Conservation (phyloP, 108 stramenopile genomes). For the Cyclotella baltica region DNA sequence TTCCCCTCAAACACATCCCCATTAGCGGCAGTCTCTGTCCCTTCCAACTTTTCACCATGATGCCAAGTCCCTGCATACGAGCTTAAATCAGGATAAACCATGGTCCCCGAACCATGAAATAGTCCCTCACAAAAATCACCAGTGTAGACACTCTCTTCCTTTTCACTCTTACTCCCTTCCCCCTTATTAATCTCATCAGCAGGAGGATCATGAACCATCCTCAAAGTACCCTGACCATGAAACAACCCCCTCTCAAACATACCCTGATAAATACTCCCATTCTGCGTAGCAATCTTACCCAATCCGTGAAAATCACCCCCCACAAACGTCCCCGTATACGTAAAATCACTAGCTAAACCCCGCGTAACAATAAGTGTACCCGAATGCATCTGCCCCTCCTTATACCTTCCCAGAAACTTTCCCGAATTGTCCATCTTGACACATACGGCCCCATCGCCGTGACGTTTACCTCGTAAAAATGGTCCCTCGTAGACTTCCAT, state of each 20-base stretch:
- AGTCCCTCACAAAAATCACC: slow-evolving; percentile 37
- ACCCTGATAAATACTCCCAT: slow-evolving; percentile 49
- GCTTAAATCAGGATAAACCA: slow-evolving; percentile 24
- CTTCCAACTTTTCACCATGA: slow-evolving; percentile 26
- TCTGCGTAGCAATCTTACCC: slow-evolving; percentile 36
- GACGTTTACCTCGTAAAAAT: slow-evolving; percentile 35
- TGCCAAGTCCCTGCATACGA: slow-evolving; percentile 35
- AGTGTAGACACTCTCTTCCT: slow-evolving; percentile 37
- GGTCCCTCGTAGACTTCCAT: slow-evolving; percentile 59
- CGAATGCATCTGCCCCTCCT: slow-evolving; percentile 34
- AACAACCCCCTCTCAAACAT: slow-evolving; percentile 31
- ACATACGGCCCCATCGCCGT: slow-evolving; percentile 46
- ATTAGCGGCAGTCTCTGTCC: slow-evolving; percentile 31
- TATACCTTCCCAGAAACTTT: slow-evolving; percentile 52
- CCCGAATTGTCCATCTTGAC: slow-evolving; percentile 45
- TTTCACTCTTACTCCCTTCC: background rate
- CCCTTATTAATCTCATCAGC: background rate
- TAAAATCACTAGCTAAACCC: slow-evolving; percentile 16
- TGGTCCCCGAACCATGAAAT: slow-evolving; percentile 43
- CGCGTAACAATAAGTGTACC: slow-evolving; percentile 37
- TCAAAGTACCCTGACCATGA: slow-evolving; percentile 35
- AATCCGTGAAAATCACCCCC: slow-evolving; percentile 43
- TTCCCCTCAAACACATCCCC: slow-evolving; percentile 51
- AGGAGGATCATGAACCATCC: slow-evolving; percentile 11
- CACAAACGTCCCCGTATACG: slow-evolving; percentile 48